Base-by-base conservation (phyloP, 2,329 filamentous ascomycete genomes). In the Grosmannia clavigera region DNA sequence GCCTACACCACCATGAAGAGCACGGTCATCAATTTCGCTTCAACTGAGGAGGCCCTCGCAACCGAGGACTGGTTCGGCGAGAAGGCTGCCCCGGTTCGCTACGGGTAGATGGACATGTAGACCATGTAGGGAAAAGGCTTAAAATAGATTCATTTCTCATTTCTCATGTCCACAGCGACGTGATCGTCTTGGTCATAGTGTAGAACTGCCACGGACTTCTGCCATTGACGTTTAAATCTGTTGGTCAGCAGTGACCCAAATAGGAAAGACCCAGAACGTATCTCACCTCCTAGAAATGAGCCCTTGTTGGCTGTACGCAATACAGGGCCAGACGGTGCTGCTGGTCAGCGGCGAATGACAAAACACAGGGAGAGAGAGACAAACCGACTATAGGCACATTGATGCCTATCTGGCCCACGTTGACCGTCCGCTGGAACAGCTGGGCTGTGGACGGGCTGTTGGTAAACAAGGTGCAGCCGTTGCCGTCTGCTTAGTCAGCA, bases 401-500 rank as follows among this genome's bases (percentile, higher is more conserved):
- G 76, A 94, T 88, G 55, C 89, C 89, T 16, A 92, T 85, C 76
- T 94, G 89, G 27, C 89, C 89, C 58, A 88, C 87, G 75, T 92
- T 87, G 67, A 94, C 90, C 69, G 87, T 82, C 69, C 84, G 83
- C 69, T 89, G 85, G 81, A 92, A 92, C 35, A 80, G 80, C 68
- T 86, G 84, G 43, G 88, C 89, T 16, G 87, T 90, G 10, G 88
- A 77, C 27, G 89, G 89, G 29, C 82, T 88, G 65, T 81, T 80
- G n/a, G 89, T 92, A 77, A 94, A 94, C 76, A 92, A 88, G 67
- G 89, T 88, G 14, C 85, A 84, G 64, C 89, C 89, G 76, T 94
- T 94, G 65, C 89, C 89, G 71, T 94, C 58, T 60, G 22, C n/a
- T 35, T 5, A 29, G 43, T 56, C 31, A 56, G 27, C 52, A 48